These are phyloP conservation scores for Aspergillus terreus DNA, from an alignment of 2,329 filamentous ascomycete species.

Conservation along the genomic window DNA sequence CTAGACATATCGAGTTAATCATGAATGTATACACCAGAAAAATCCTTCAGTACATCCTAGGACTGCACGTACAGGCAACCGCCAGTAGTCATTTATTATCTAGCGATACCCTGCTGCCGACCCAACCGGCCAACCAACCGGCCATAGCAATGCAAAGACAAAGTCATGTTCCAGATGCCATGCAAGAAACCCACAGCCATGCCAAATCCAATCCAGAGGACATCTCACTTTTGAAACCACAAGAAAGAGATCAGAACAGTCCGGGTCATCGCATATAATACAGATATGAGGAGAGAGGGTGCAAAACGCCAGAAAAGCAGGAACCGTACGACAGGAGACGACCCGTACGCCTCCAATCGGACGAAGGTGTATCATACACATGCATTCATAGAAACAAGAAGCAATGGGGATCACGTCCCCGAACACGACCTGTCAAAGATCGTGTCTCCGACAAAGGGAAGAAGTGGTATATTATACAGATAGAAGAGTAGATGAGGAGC, in stretches of 20 bases:
- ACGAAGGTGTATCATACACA: slow-evolving; percentile 34
- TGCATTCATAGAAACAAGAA: slow-evolving; percentile 25
- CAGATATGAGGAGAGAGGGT: slow-evolving; percentile 30
- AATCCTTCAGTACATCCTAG: no score
- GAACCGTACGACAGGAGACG: slow-evolving; percentile 20
- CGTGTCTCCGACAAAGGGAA: no score
- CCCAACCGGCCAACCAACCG: slow-evolving; percentile 2
- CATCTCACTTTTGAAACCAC: slow-evolving; percentile 11
- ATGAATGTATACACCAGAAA: no score
- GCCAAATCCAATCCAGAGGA: slow-evolving; percentile 7
- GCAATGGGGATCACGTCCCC: slow-evolving; percentile 7
- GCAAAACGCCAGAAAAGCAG: slow-evolving; percentile 18
- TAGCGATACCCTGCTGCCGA: background rate
- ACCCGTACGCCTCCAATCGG: slow-evolving; percentile 27
- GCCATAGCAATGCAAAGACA: slow-evolving; percentile 6
- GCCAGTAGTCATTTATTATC: slow-evolving; percentile 12
- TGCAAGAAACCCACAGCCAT: slow-evolving; percentile 11
- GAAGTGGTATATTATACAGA: slow-evolving; percentile 34
- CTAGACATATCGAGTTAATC: no score
- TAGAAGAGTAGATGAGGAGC: slow-evolving; percentile 12
- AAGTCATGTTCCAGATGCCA: slow-evolving; percentile 9
- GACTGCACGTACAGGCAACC: no score
- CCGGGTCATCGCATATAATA: slow-evolving; percentile 28
- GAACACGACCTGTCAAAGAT: no score
- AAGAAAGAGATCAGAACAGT: slow-evolving; percentile 15